A percentile compares a stretch with the other conserved stretches of the same genome.
Evolutionary conservation across 352 stramenopile species (phyloP).

Genomic region (Peronosclerospora sorghi): DNA sequence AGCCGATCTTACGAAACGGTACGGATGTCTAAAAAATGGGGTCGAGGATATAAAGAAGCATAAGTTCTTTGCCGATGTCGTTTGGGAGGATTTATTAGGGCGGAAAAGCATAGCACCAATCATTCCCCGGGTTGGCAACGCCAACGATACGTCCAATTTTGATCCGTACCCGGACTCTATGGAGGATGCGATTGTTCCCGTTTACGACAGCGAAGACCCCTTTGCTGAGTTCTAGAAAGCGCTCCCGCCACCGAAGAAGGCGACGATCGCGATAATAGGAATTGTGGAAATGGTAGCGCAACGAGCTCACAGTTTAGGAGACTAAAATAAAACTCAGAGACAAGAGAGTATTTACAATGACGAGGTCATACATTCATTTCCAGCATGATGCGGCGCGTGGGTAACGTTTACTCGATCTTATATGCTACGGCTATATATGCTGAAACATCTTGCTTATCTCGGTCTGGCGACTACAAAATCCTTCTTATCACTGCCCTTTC

Average conservation of each 20-base stretch:
- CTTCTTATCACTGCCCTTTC: not conserved
- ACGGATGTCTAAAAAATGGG: constrained; percentile 93
- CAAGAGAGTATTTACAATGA: not conserved
- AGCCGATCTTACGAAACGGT: constrained; percentile 93
- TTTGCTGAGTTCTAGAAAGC: constrained; percentile 87
- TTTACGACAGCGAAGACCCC: constrained; percentile 88
- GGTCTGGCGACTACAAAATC: no score
- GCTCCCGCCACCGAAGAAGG: no score
- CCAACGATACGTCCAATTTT: constrained; percentile 95
- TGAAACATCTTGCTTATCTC: no score
- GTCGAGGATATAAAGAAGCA: constrained; percentile 94
- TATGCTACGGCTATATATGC: not conserved
- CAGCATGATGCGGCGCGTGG: constrained; percentile 14
- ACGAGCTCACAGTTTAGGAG: constrained; percentile 6
- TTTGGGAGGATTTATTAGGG: constrained; percentile 86
- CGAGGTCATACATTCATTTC: constrained; percentile 26
- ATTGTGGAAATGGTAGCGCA: constrained; percentile 4
- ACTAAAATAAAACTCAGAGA: not conserved
- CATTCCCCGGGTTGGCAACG: constrained; percentile 83
- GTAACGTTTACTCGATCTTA: constrained; percentile 3
- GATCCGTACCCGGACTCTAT: constrained; percentile 92
- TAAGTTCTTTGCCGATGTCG: constrained; percentile 91
- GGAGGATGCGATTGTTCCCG: constrained; percentile 84
- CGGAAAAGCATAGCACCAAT: constrained; percentile 88
- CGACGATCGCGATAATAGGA: constrained; percentile 2